Conservation (phyloP, 441 rosid genomes). For the Erodium chrysanthum region DNA sequence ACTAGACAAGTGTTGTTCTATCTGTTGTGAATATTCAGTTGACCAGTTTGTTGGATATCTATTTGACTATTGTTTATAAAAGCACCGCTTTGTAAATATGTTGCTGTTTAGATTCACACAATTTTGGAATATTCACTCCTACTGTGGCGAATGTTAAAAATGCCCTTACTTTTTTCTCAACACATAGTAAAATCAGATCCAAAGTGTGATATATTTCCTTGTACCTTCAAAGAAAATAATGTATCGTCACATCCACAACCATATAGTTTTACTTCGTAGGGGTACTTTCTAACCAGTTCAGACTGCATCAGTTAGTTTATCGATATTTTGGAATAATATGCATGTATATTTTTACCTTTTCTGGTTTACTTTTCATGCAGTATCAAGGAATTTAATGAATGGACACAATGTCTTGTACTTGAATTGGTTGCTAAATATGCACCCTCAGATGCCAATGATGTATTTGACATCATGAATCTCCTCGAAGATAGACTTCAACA, state of each 20-base stretch:
- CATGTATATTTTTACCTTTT: neutral
- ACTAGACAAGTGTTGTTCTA: neutral
- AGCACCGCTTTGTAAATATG: neutral
- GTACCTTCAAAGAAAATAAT: neutral
- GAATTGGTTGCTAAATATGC: slow-evolving; percentile 81
- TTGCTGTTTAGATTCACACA: neutral
- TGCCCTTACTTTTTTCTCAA: too few species aligned
- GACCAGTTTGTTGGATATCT: neutral
- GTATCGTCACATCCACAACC: neutral
- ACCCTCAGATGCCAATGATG: slow-evolving; percentile 75
- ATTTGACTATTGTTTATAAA: neutral
- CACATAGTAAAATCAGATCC: neutral
- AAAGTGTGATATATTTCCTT: neutral
- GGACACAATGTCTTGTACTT: slow-evolving; percentile 94
- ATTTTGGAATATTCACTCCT: slow-evolving; percentile 4
- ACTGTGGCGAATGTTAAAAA: neutral
- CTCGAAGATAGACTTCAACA: slow-evolving; percentile 98
- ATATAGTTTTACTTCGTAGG: neutral
- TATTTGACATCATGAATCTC: slow-evolving; percentile 95
- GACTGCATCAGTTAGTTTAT: neutral
- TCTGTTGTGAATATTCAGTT: neutral
- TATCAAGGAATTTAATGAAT: slow-evolving; percentile 84
- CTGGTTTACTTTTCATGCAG: slow-evolving; percentile 33
- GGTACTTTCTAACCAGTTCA: neutral
- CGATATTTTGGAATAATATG: slow-evolving; percentile 3